Percentiles rank a stretch among this genome's conserved stretches.
Conservation (phyloP, 441 rosid genomes). For the Oxalis stricta region DNA sequence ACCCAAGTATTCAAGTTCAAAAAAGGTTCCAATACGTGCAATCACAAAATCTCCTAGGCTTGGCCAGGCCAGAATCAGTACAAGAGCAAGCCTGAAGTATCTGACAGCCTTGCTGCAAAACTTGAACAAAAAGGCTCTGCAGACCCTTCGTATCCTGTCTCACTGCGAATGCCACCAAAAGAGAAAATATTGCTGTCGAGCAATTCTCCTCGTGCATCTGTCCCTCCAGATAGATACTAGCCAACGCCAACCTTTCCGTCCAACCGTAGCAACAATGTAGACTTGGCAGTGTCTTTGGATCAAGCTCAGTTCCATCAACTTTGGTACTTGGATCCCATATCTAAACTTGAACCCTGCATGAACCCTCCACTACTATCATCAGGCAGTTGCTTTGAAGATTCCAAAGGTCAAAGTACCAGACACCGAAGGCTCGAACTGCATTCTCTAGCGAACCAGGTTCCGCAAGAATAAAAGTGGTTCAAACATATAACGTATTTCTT, state of each 20-base stretch:
- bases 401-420: conserved; percentile 40
- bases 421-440: conserved; percentile 54
- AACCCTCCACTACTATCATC: conserved; percentile 68
- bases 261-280: conserved; percentile 99
- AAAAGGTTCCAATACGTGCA: conserved; percentile 85
- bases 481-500: conserved; percentile 71
- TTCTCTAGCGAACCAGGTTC: conserved; percentile 92
- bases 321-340: conserved; percentile 63
- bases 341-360: conserved; percentile 41
- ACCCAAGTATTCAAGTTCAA: conserved; percentile 98
- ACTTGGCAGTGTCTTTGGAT: conserved; percentile 68
- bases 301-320: conserved; percentile 57
- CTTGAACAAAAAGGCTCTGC: conserved; percentile 94
- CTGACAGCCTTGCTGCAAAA: conserved; percentile 98
- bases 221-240: conserved; percentile 97
- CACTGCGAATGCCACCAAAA: conserved; percentile 97
- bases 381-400: conserved; percentile 43
- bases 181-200: conserved; percentile 96
- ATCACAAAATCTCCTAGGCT: conserved; percentile 93
- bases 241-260: conserved; percentile 99
- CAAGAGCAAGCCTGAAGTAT: conserved; percentile 86
- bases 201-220: conserved; percentile 96
- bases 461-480: conserved; percentile 94
- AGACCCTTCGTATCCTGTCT: conserved; percentile 98
- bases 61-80: conserved; percentile 57